Evolutionary conservation across 768 basidiomycete species (phyloP), one percentile per base, ranked within the genome.

Genomic region (Collybia sordida): DNA sequence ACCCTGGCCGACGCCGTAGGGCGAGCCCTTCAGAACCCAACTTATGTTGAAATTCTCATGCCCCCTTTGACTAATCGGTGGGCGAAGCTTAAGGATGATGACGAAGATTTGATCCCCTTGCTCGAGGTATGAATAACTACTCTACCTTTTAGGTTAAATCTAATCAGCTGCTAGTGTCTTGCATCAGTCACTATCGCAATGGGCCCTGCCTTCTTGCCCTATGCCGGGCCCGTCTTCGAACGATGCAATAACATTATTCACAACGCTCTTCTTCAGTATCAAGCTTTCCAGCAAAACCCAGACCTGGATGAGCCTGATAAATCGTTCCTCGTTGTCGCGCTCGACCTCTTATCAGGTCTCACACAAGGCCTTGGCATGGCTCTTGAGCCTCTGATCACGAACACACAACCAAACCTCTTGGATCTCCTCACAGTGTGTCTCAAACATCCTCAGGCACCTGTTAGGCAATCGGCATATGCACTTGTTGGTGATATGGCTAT

Each of bases 1-100:
- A 99, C 97, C 0, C 77, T 99, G 31, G 97, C 97, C 6, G 97
- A 99, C 63, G 93, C 95, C 3, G 97, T 99, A 38, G 95, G 95
- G 3, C 65, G 85, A 34, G 90, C 93, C 4, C 71, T 99, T 54
- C 85, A 89, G 62, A 91, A 94, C 64, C 80, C 91, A 6, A 72
- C 81, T 7, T 94, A 90, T 64, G 90, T 98, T 45, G 93, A 97
- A 36, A 94, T 98, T 54, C 72, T 99, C 56, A 96, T 99, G 94
- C 96, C 96, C 2, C 93, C 96, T 31, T 72, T 99, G 50, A 90
- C 91, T 44, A 80, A 79, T 50, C 84, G 90, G 58, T 99, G 97
- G 97, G 70, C 84, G n/a, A 88, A 87, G 63, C 71, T 98, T 48
- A 83, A 85, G 64, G 93, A 98, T 63, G 85, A 93, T 46, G 95